phyloP scores from a whole-genome alignment of 1,284 basidiomycete genomes.

The Irpex lacteus region DNA sequence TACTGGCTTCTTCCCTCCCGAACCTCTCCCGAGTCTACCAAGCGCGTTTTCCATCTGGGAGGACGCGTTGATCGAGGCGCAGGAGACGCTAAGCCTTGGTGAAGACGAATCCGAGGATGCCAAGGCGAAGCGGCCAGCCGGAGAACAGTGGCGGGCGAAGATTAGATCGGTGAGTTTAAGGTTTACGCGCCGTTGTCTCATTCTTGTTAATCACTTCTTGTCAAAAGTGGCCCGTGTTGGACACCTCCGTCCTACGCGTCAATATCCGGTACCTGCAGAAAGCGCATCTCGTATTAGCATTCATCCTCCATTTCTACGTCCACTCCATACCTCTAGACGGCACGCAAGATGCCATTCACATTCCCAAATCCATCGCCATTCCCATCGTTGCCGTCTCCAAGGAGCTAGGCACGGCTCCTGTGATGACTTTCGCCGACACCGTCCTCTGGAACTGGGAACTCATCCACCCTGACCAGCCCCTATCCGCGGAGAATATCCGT shows the following conservation, averaged over 20 bases:
- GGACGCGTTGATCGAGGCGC: slow-evolving; percentile 53
- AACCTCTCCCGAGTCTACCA: slow-evolving; percentile 60
- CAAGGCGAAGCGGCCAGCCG: slow-evolving; percentile 45
- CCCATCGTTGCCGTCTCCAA: slow-evolving; percentile 80
- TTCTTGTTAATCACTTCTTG: slow-evolving; percentile 8
- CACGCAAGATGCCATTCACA: slow-evolving; percentile 39
- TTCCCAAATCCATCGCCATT: slow-evolving; percentile 79
- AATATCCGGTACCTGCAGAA: slow-evolving; percentile 70
- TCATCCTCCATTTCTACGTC: slow-evolving; percentile 87
- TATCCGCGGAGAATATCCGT: slow-evolving; percentile 61
- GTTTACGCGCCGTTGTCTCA: not conserved
- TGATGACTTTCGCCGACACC: slow-evolving; percentile 94
- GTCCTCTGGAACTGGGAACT: slow-evolving; percentile 93
- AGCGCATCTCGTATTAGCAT: slow-evolving; percentile 87
- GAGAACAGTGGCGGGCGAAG: slow-evolving; percentile 64
- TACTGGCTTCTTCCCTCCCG: slow-evolving; percentile 86
- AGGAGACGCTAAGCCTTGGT: slow-evolving; percentile 58
- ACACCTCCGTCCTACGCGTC: slow-evolving; percentile 47
- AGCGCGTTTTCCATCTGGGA: slow-evolving; percentile 74
- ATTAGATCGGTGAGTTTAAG: slow-evolving; percentile 57
- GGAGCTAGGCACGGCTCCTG: slow-evolving; percentile 82
- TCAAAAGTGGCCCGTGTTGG: slow-evolving; percentile 67
- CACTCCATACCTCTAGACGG: slow-evolving; percentile 66
- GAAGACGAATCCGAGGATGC: slow-evolving; percentile 53
- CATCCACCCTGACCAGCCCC: slow-evolving; percentile 48